Base-by-base conservation (phyloP, 2,329 filamentous ascomycete species). In the Colletotrichum sp. region DNA sequence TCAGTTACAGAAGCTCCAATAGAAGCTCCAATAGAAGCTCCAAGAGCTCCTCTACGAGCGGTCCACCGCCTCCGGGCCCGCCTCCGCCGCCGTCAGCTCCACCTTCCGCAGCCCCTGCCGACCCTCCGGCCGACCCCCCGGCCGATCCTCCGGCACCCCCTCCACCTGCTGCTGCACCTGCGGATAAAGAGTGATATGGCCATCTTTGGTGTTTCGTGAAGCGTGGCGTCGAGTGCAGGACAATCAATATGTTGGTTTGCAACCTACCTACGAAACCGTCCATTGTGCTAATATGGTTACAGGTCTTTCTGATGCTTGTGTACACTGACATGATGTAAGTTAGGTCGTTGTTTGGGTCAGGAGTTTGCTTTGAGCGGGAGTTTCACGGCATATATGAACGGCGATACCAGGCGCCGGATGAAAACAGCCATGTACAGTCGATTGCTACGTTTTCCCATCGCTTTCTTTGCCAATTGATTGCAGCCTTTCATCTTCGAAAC, bases 1-100 rank as follows among this genome's bases (percentile, higher is more conserved):
- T 78, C 16, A 85, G 82, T 68, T 82, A 81, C 52, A 81, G 78
- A 76, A 80, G 80, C 84, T 83, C 84, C 26, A 79, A 83, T 48
- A 81, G 78, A 76, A 80, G 80, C 84, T 83, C 84, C 26, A 79
- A 83, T 48, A 81, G 79, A 76, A 80, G 80, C 84, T 83, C 84
- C 28, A 79, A 83, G 80, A 34, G 88, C 84, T 81, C 80, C 30
- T 60, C 74, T 6, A 77, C 24, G 68, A 60, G 9, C 9, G 43
- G 61, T 8, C 71, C 74, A 3, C 52, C 65, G 30, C 70, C 58
- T 15, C 30, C 48, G 9, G 66, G 30, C 60, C 71, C 64, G 12
- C 38, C 73, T 8, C 73, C 62, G 8, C 58, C 58, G 28, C 56
- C 56, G 16, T 62, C 58, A 16, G 58, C 58, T n/a, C 18, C 58